These are phyloP conservation scores for Onygena corvina DNA, from an alignment of 2,329 filamentous ascomycete genomes.

Conservation along the genomic window DNA sequence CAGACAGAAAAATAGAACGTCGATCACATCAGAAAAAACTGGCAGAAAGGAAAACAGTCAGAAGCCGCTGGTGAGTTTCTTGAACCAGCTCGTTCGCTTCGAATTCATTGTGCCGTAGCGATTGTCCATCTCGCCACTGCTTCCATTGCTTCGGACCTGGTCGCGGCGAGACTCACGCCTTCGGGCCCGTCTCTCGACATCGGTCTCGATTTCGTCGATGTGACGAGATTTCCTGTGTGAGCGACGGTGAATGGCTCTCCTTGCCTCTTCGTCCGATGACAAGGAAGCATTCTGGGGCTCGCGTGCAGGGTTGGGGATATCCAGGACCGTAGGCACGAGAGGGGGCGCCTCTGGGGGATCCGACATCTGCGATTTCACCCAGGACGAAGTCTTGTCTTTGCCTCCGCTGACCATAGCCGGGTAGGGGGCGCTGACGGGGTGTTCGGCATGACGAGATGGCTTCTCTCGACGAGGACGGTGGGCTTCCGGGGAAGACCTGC, in stretches of 20 bases:
- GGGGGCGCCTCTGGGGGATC: slow-evolving; percentile 39
- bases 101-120: slow-evolving; percentile 15
- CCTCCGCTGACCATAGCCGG: slow-evolving; percentile 26
- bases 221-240: slow-evolving; percentile 32
- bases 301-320: slow-evolving; percentile 25
- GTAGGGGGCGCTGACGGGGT: slow-evolving; percentile 14
- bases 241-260: slow-evolving; percentile 28
- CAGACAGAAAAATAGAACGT: neutral
- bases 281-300: slow-evolving; percentile 26
- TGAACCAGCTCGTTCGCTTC: slow-evolving; percentile 35
- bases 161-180: slow-evolving; percentile 24
- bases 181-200: slow-evolving; percentile 27
- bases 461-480: slow-evolving; percentile 21
- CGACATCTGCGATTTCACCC: slow-evolving; percentile 38
- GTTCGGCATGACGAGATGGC: slow-evolving; percentile 16
- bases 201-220: slow-evolving; percentile 29
- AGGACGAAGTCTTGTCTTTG: slow-evolving; percentile 40
- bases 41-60: slow-evolving; percentile 12
- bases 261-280: slow-evolving; percentile 34
- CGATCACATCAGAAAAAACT: neutral
- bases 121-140: slow-evolving; percentile 30
- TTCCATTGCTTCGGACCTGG: slow-evolving; percentile 31
- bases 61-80: slow-evolving; percentile 27
- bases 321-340: slow-evolving; percentile 36
- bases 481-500: slow-evolving; percentile 26